Percentiles rank a stretch among this genome's conserved stretches.
These are phyloP conservation scores for Microdochium trichocladiopsis DNA, from an alignment of 2,329 filamentous ascomycete genomes.

Conservation along the genomic window DNA sequence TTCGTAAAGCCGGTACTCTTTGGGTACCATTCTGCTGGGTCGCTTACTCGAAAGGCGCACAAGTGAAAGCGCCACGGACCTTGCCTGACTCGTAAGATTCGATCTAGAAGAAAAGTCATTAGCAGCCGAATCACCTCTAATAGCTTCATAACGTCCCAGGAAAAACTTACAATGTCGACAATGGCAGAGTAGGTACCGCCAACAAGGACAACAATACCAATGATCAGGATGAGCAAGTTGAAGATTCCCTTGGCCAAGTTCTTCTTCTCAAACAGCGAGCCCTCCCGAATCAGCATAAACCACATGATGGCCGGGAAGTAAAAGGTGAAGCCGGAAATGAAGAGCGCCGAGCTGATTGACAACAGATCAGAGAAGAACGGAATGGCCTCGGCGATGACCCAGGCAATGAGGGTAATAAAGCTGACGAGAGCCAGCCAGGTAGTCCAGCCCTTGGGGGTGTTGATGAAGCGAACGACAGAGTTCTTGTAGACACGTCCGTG, in stretches of 20 bases:
- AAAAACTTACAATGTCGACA: conserved; percentile 21
- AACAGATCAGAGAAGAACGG: conserved; percentile 67
- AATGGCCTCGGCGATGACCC: conserved; percentile 65
- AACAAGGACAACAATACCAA: conserved; percentile 20
- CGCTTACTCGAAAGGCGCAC: conserved; percentile 11
- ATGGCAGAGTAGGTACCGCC: conserved; percentile 23
- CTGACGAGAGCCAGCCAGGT: conserved; percentile 53
- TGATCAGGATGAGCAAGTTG: conserved; percentile 18
- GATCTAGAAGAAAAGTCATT: conserved; percentile 1
- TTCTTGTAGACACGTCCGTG: conserved; percentile 22
- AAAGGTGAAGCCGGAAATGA: conserved; percentile 39
- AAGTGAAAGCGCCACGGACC: conserved; percentile 16
- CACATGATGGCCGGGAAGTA: conserved; percentile 26
- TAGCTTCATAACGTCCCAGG: too few relatives aligned
- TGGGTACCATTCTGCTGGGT: background rate
- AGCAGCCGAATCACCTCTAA: background rate
- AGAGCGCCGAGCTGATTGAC: conserved; percentile 41
- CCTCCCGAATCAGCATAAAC: conserved; percentile 23
- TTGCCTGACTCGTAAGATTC: conserved; percentile 9
- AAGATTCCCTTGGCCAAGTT: conserved; percentile 14
- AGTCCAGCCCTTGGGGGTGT: conserved; percentile 22
- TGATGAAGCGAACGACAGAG: conserved; percentile 22
- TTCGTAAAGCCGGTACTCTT: background rate
- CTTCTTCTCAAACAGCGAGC: conserved; percentile 16
- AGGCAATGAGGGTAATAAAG: conserved; percentile 55